These are phyloP conservation scores for Chlorociboria aeruginascens DNA, from an alignment of 495 filamentous ascomycete species.

Conservation along the genomic window DNA sequence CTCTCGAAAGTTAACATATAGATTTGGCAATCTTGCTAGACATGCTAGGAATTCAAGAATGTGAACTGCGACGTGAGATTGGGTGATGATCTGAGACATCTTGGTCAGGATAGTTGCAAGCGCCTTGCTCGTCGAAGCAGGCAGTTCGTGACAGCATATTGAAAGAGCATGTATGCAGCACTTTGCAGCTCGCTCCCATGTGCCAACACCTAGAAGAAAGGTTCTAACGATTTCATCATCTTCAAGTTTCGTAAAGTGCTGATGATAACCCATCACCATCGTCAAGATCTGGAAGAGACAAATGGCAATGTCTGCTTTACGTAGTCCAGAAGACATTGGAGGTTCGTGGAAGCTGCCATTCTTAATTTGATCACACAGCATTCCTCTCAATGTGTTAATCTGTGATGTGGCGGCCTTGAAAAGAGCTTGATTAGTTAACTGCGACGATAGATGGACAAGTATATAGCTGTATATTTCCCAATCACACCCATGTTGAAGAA, in stretches of 20 bases:
- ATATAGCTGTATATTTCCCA: slow-evolving; percentile 95
- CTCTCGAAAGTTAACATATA: slow-evolving; percentile 78
- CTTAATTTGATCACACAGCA: slow-evolving; percentile 72
- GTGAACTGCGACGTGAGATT: slow-evolving; percentile 79
- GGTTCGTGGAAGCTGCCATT: slow-evolving; percentile 63
- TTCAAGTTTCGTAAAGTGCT: slow-evolving; percentile 70
- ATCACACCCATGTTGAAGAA: slow-evolving; percentile 66
- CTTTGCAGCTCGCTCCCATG: slow-evolving; percentile 75
- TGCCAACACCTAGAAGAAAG: slow-evolving; percentile 66
- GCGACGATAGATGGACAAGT: slow-evolving; percentile 73
- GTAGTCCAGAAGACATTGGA: slow-evolving; percentile 59
- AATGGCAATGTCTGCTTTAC: slow-evolving; percentile 77
- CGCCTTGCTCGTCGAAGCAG: slow-evolving; percentile 66
- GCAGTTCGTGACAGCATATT: slow-evolving; percentile 88
- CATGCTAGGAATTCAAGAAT: slow-evolving; percentile 87
- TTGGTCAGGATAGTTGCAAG: slow-evolving; percentile 74
- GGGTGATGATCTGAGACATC: slow-evolving; percentile 91
- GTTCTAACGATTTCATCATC: slow-evolving; percentile 78
- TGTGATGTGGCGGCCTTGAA: slow-evolving; percentile 61
- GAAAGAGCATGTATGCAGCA: slow-evolving; percentile 89
- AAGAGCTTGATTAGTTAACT: slow-evolving; percentile 80
- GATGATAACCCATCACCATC: slow-evolving; percentile 78
- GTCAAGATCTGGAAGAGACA: slow-evolving; percentile 77
- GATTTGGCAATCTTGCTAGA: slow-evolving; percentile 69
- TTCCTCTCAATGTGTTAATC: slow-evolving; percentile 61